These are phyloP conservation scores for Aquilaria agallochum DNA, from an alignment of 441 rosid species.

Conservation along the genomic window DNA sequence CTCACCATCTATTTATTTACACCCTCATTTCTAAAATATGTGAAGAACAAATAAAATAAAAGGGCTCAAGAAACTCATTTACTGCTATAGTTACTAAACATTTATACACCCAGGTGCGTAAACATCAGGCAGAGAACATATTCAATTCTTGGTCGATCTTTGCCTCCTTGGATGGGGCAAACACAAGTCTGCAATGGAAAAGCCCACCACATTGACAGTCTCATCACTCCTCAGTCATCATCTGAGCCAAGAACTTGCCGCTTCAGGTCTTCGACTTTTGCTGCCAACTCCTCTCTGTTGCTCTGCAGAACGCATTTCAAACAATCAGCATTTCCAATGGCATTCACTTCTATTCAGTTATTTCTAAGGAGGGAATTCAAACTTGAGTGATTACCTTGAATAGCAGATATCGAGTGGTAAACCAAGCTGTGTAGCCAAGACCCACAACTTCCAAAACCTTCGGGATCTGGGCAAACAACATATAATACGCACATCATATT, in stretches of 20 bases:
- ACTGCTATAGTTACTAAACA: too few relatives aligned
- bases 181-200: background rate
- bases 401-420: constrained; percentile 63
- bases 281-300: constrained; percentile 64
- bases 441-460: constrained; percentile 90
- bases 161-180: background rate
- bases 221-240: constrained; percentile 29
- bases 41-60: too few relatives aligned
- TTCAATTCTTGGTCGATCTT: constrained; percentile 1
- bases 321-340: background rate
- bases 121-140: constrained; percentile 2
- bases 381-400: constrained; percentile 52
- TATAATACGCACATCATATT: too few relatives aligned
- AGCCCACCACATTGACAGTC: background rate
- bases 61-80: too few relatives aligned
- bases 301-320: constrained; percentile 35
- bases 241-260: constrained; percentile 61
- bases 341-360: background rate
- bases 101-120: constrained; percentile 5
- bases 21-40: too few relatives aligned
- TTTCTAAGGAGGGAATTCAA: background rate
- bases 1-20: too few relatives aligned
- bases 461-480: constrained; percentile 48
- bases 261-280: constrained; percentile 64
- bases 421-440: constrained; percentile 83